phyloP scores from a whole-genome alignment of 2,329 filamentous ascomycete genomes.

The Exserohilum turcica region DNA sequence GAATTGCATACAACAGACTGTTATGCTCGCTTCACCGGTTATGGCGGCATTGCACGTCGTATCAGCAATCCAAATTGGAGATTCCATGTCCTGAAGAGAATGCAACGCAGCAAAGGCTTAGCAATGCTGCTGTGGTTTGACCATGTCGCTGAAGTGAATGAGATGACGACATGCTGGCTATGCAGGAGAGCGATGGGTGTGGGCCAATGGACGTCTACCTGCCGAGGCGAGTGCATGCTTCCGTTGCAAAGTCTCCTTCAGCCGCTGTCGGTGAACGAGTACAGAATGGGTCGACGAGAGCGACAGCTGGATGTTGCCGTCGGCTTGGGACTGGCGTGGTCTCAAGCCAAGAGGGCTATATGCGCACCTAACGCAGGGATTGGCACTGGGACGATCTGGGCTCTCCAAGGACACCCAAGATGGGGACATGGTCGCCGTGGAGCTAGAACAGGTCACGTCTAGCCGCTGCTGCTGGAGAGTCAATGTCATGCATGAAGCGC shows the following conservation, averaged over 20 bases:
- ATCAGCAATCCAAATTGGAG: not conserved
- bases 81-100: not conserved
- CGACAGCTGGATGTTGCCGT: not conserved
- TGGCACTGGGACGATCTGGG: not conserved
- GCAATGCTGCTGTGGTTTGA: not conserved
- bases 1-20: not conserved
- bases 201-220: constrained; percentile 1
- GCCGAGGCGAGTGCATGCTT: not conserved
- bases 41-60: not conserved
- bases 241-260: too few relatives aligned
- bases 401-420: too few relatives aligned
- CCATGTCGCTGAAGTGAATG: not conserved
- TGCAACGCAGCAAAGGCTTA: not conserved
- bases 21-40: not conserved
- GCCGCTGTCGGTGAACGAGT: not conserved
- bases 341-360: too few relatives aligned
- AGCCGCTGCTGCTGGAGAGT: not conserved
- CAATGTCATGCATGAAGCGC: not conserved
- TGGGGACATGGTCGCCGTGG: not conserved
- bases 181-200: not conserved
- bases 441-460: not conserved
- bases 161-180: not conserved
- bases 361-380: not conserved
- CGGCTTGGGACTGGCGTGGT: not conserved
- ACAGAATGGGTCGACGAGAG: not conserved